Conservation (phyloP, 208 protist genomes). For the Acanthamoeba rhysodes region DNA sequence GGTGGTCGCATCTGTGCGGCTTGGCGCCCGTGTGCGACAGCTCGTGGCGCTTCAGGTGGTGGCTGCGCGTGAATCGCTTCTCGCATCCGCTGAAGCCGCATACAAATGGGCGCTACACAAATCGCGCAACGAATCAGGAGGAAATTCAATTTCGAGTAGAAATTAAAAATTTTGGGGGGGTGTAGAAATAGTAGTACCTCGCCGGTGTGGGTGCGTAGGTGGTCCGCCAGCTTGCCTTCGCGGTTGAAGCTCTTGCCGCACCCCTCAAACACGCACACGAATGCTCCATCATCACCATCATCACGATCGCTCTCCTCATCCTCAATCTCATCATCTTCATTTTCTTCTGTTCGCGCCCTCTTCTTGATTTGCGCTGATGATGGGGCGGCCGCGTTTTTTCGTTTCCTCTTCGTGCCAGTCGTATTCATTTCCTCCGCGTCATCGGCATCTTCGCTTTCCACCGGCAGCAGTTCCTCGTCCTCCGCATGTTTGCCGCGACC, state of each 20-base stretch:
- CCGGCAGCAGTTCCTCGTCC: too few relatives aligned
- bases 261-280: constrained; percentile 12
- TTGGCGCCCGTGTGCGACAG: constrained; percentile 35
- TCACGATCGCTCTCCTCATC: too few relatives aligned
- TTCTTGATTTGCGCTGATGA: too few relatives aligned
- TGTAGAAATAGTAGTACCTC: background rate
- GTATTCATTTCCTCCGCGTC: too few relatives aligned
- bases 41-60: constrained; percentile 51
- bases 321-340: too few relatives aligned
- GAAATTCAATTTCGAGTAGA: background rate
- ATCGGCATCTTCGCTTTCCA: too few relatives aligned
- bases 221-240: constrained; percentile 16
- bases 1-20: constrained; percentile 47
- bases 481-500: too few relatives aligned
- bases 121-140: background rate
- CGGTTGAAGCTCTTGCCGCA: constrained; percentile 60
- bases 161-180: background rate
- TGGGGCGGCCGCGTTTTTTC: too few relatives aligned
- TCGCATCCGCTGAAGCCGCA: constrained; percentile 28
- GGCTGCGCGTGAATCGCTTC: constrained; percentile 41
- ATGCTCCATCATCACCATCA: background rate
- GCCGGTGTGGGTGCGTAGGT: constrained; percentile 46
- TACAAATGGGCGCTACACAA: background rate
- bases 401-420: too few relatives aligned
- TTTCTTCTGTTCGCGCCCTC: too few relatives aligned